phyloP scores from a whole-genome alignment of 2,329 filamentous ascomycete genomes.

The Penicillium freii region DNA sequence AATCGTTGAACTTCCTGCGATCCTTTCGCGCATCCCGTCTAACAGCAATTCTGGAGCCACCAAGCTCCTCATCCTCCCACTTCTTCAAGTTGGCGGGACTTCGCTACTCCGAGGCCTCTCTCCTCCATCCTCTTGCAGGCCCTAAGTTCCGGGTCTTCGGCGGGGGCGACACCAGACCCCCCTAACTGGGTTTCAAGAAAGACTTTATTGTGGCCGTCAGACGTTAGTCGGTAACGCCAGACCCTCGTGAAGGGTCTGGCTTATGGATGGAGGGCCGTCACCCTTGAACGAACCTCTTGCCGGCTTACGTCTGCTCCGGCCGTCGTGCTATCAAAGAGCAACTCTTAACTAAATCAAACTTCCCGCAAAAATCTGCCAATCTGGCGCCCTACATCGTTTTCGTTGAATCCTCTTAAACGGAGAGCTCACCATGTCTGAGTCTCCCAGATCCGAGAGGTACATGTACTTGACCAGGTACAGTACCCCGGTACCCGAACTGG shows the following conservation, averaged over 20 bases:
- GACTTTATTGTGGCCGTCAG: conserved; percentile 35
- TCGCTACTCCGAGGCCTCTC: conserved; percentile 68
- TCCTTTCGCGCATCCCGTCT: conserved; percentile 12
- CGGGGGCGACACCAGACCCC: conserved; percentile 96
- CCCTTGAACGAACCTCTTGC: conserved; percentile 30
- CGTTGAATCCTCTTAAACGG: neutral
- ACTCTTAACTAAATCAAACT: conserved; percentile 5
- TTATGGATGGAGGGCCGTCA: conserved; percentile 38
- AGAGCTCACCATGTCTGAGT: conserved; percentile 47
- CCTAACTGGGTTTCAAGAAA: conserved; percentile 68
- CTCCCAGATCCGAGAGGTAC: conserved; percentile 63
- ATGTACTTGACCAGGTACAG: conserved; percentile 60
- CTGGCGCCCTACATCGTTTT: conserved; percentile 20
- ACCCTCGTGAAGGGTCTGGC: conserved; percentile 46
- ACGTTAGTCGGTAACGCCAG: conserved; percentile 40
- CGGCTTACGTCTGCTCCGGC: conserved; percentile 26
- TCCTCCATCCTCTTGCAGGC: conserved; percentile 85
- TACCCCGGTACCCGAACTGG: conserved; percentile 66
- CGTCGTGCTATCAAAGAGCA: conserved; percentile 24
- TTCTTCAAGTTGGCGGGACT: conserved; percentile 93
- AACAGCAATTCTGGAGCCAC: conserved; percentile 42
- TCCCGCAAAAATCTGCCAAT: conserved; percentile 7
- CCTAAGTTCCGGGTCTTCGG: conserved; percentile 90
- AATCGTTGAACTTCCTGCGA: conserved; percentile 18
- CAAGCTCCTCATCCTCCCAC: conserved; percentile 41